Percentiles rank a stretch among this genome's conserved stretches.
These are phyloP conservation scores for Wickerhamomyces canadensis DNA, from an alignment of 805 yeast genomes.

Conservation along the genomic window DNA sequence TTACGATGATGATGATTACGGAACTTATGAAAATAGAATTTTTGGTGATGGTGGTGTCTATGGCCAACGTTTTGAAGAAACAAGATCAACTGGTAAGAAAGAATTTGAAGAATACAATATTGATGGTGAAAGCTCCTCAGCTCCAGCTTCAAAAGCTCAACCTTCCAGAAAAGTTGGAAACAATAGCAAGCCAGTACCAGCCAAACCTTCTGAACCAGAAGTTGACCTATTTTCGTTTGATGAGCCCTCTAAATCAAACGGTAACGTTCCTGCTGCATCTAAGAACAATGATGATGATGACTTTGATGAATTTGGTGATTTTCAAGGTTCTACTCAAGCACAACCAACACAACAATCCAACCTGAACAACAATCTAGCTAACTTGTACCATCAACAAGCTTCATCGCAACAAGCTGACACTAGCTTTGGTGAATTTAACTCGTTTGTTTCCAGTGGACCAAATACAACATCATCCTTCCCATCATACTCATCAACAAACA, in stretches of 20 bases:
- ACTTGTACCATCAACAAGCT: conserved; percentile 24
- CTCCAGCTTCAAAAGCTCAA: conserved; percentile 30
- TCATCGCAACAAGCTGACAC: conserved; percentile 10
- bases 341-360: conserved; percentile 14
- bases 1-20: conserved; percentile 46
- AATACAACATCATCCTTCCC: conserved; percentile 9
- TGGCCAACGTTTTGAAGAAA: conserved; percentile 60
- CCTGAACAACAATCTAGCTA: conserved; percentile 25
- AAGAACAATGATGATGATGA: conserved; percentile 62
- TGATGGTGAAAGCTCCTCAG: conserved; percentile 19
- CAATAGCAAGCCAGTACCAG: conserved; percentile 29
- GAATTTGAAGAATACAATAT: conserved; percentile 62
- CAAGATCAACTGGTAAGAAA: conserved; percentile 37
- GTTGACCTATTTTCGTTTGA: conserved; percentile 48
- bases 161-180: conserved; percentile 25
- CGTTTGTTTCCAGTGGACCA: conserved; percentile 13
- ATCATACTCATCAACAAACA: conserved; percentile 2
- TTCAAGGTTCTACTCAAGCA: conserved; percentile 53
- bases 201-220: conserved; percentile 25
- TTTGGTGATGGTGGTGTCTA: conserved; percentile 71
- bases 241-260: conserved; percentile 20
- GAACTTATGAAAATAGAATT: conserved; percentile 41
- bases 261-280: background rate
- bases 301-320: conserved; percentile 79
- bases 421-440: conserved; percentile 22